Evolutionary conservation across 306 rosid genomes (phyloP).

Genomic region (Neltuma alba): DNA sequence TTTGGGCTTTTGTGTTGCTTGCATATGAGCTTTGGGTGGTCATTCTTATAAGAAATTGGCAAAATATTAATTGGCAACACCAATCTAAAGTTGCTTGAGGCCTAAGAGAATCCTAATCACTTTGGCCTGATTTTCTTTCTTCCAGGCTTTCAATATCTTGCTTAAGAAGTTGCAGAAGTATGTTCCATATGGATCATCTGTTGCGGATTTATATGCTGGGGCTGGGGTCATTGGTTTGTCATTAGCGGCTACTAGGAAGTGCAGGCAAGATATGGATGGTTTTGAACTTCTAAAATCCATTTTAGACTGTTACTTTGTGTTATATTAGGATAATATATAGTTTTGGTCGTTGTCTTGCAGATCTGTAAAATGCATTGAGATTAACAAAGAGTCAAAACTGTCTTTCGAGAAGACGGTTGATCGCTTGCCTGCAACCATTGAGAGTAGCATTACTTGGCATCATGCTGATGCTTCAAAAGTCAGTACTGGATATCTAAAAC

Average conservation of each 20-base stretch:
- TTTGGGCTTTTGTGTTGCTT: neutral
- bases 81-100: neutral
- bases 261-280: conserved; percentile 73
- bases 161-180: conserved; percentile 86
- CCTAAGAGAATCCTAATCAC: neutral
- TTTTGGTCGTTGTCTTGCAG: conserved; percentile 44
- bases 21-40: neutral
- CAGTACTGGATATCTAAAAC: conserved; percentile 39
- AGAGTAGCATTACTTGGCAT: conserved; percentile 90
- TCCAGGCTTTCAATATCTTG: conserved; percentile 85
- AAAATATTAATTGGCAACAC: neutral
- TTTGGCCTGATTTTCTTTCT: conserved; percentile 13
- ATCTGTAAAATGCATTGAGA: conserved; percentile 90
- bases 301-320: conserved; percentile 21
- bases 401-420: conserved; percentile 90
- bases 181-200: conserved; percentile 87
- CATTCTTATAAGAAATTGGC: neutral
- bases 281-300: conserved; percentile 28
- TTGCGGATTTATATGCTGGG: conserved; percentile 94
- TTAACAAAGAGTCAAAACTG: conserved; percentile 84
- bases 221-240: conserved; percentile 96
- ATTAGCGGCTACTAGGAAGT: conserved; percentile 84
- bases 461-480: conserved; percentile 91
- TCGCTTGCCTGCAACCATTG: conserved; percentile 65
- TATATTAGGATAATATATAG: conserved; percentile 20